Percentiles rank a stretch among this genome's conserved stretches.
Conservation (phyloP, 2,329 filamentous ascomycete genomes). For the Thelonectria blattea region DNA sequence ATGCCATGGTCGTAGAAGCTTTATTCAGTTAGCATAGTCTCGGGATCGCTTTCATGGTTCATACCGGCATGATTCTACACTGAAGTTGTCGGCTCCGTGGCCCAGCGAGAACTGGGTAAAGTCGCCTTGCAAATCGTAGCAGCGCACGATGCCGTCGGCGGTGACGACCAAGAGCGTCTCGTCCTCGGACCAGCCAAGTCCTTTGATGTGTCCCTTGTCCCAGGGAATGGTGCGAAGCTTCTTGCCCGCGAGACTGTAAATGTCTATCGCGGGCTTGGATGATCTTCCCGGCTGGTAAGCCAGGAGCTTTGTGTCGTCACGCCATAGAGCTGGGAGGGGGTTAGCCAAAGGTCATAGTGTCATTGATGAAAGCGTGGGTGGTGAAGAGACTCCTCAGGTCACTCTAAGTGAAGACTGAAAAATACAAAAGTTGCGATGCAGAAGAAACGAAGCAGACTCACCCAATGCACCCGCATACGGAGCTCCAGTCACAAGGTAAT, state of each 20-base stretch:
- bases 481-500: constrained; percentile 89
- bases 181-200: constrained; percentile 94
- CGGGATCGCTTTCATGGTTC: constrained; percentile 2
- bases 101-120: constrained; percentile 95
- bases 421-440: background rate
- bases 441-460: constrained; percentile 52
- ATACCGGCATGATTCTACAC: constrained; percentile 80
- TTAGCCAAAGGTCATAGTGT: constrained; percentile 16
- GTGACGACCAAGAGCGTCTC: constrained; percentile 90
- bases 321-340: constrained; percentile 75
- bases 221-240: constrained; percentile 85
- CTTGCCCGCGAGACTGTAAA: constrained; percentile 93
- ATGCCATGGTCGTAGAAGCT: constrained; percentile 90
- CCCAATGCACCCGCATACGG: constrained; percentile 93
- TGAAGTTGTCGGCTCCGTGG: constrained; percentile 85
- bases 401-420: background rate
- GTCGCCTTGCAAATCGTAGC: constrained; percentile 91
- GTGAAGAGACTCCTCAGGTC: background rate
- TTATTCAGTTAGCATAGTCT: constrained; percentile 21
- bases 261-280: constrained; percentile 84
- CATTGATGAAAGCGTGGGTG: constrained; percentile 13
- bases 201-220: constrained; percentile 88
- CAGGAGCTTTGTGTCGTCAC: constrained; percentile 84
- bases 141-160: constrained; percentile 86
- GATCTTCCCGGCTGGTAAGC: constrained; percentile 75